A percentile compares a stretch with the other conserved stretches of the same genome.
Evolutionary conservation across 1,284 basidiomycete genomes (phyloP).

Genomic region (Sporisorium exsertum): DNA sequence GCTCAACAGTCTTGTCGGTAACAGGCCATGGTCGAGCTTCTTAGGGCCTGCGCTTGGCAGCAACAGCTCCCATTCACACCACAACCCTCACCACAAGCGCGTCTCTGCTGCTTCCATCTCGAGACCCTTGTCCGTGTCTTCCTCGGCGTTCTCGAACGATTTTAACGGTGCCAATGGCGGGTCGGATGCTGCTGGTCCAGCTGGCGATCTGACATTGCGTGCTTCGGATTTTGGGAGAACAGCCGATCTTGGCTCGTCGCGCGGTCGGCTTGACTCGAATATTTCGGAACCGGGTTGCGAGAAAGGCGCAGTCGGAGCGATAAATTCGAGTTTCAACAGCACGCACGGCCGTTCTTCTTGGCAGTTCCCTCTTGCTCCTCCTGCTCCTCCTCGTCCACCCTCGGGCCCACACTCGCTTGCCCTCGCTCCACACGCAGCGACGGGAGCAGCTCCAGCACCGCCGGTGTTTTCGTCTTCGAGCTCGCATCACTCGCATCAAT

Average conservation of each 20-base stretch:
- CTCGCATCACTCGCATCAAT: constrained; percentile 25
- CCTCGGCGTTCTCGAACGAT: constrained; percentile 38
- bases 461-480: constrained; percentile 3
- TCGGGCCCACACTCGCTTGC: constrained; percentile 14
- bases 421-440: constrained; percentile 19
- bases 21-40: constrained; percentile 38
- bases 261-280: constrained; percentile 25
- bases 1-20: constrained; percentile 38
- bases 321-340: constrained; percentile 2
- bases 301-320: constrained; percentile 14
- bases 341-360: constrained; percentile 16
- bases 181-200: constrained; percentile 9
- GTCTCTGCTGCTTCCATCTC: constrained; percentile 35
- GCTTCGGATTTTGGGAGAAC: constrained; percentile 23
- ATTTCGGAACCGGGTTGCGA: constrained; percentile 33
- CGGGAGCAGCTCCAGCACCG: not conserved
- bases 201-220: constrained; percentile 29
- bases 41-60: constrained; percentile 29
- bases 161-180: not conserved
- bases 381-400: constrained; percentile 15
- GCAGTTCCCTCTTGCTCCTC: constrained; percentile 5
- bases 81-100: constrained; percentile 20
- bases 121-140: constrained; percentile 39
- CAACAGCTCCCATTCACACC: constrained; percentile 13
- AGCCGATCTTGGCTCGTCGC: not conserved